phyloP scores from a whole-genome alignment of 768 basidiomycete species.

The Suillus tomentosus region DNA sequence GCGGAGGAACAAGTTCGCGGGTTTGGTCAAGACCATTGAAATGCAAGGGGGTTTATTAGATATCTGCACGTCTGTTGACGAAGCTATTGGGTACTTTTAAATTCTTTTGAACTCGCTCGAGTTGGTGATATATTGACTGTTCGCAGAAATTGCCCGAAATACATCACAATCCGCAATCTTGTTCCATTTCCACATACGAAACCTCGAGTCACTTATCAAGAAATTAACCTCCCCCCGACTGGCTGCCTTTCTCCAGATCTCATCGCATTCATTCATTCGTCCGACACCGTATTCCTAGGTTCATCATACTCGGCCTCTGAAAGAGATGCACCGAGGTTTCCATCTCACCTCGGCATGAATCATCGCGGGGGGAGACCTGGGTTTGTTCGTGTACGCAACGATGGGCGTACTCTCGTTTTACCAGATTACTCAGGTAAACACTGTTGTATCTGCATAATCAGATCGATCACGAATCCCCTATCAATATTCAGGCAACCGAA shows the following conservation, averaged over 20 bases:
- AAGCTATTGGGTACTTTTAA: slow-evolving; percentile 57
- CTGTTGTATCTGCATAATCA: slow-evolving; percentile 12
- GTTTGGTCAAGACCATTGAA: slow-evolving; percentile 42
- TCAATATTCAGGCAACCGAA: slow-evolving; percentile 50
- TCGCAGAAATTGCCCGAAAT: slow-evolving; percentile 69
- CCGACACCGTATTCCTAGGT: slow-evolving; percentile 63
- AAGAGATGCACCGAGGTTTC: slow-evolving; percentile 39
- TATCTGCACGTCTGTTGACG: slow-evolving; percentile 43
- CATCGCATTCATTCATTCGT: slow-evolving; percentile 47
- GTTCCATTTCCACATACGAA: slow-evolving; percentile 40
- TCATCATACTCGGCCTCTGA: slow-evolving; percentile 47
- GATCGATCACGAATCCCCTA: not conserved
- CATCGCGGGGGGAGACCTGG: slow-evolving; percentile 64
- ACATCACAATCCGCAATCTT: slow-evolving; percentile 60
- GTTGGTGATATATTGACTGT: not conserved
- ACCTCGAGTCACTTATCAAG: slow-evolving; percentile 41
- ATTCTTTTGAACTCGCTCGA: not conserved
- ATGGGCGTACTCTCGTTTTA: slow-evolving; percentile 55
- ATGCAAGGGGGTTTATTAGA: slow-evolving; percentile 35
- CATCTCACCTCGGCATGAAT: slow-evolving; percentile 68
- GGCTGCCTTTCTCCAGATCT: slow-evolving; percentile 53
- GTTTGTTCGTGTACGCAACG: slow-evolving; percentile 56
- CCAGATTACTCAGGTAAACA: slow-evolving; percentile 60
- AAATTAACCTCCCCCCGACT: slow-evolving; percentile 32
- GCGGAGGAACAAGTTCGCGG: slow-evolving; percentile 65